Evolutionary conservation across 306 rosid species (phyloP).

Genomic region (Erythrophleum fordii): DNA sequence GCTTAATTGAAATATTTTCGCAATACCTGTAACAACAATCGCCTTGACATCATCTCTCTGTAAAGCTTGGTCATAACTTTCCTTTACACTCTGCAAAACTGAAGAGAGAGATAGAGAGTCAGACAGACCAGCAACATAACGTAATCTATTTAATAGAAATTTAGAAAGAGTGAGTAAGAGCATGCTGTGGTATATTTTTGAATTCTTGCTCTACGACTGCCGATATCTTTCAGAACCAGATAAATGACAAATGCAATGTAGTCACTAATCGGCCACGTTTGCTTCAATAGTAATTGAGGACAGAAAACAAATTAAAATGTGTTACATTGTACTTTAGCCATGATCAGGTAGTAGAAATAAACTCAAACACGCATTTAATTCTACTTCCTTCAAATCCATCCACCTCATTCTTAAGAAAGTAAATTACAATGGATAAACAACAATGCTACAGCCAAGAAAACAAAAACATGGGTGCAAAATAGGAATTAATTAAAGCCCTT

Average conservation of each 20-base stretch:
- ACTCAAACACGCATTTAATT: background rate
- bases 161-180: slow-evolving; percentile 7
- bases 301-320: slow-evolving; percentile 25
- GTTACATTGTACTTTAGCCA: background rate
- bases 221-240: slow-evolving; percentile 4
- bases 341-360: background rate
- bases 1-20: slow-evolving; percentile 11
- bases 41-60: slow-evolving; percentile 87
- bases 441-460: slow-evolving; percentile 15
- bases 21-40: slow-evolving; percentile 80
- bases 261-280: background rate
- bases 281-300: slow-evolving; percentile 6
- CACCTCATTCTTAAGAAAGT: slow-evolving; percentile 17
- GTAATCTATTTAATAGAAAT: slow-evolving; percentile 8
- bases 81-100: slow-evolving; percentile 77
- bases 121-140: slow-evolving; percentile 29
- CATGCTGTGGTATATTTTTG: background rate
- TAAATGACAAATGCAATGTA: slow-evolving; percentile 9
- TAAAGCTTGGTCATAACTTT: slow-evolving; percentile 71
- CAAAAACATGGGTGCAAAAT: background rate
- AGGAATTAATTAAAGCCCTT: background rate
- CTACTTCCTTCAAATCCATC: background rate
- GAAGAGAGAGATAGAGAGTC: slow-evolving; percentile 20
- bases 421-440: background rate
- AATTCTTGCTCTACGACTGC: slow-evolving; percentile 18